These are phyloP conservation scores for Ceratorhiza oryzae-sativae DNA, from an alignment of 1,284 basidiomycete genomes.

Conservation along the genomic window DNA sequence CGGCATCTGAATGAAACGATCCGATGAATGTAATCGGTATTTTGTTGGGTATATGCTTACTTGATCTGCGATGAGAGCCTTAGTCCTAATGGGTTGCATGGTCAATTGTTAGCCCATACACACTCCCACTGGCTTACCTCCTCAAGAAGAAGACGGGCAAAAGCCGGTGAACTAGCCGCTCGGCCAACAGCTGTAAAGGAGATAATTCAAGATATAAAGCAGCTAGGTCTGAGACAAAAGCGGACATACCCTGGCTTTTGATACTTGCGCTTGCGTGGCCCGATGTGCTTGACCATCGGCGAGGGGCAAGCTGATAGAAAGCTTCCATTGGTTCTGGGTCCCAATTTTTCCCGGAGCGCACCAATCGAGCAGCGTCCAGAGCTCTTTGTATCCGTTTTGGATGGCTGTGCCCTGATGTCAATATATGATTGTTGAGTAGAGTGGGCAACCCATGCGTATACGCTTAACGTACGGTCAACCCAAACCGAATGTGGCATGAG, in stretches of 20 bases:
- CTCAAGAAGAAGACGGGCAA: constrained; percentile 79
- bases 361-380: constrained; percentile 86
- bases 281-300: constrained; percentile 63
- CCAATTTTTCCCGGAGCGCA: constrained; percentile 75
- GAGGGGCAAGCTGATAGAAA: constrained; percentile 69
- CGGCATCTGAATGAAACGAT: constrained; percentile 63
- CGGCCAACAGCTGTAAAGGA: constrained; percentile 47
- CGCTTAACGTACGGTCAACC: constrained; percentile 60
- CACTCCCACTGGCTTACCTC: constrained; percentile 56
- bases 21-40: constrained; percentile 33
- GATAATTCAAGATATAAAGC: neutral
- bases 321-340: constrained; percentile 70
- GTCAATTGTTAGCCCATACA: neutral
- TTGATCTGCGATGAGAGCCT: constrained; percentile 78
- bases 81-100: constrained; percentile 62
- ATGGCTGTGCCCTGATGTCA: constrained; percentile 73
- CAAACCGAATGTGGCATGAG: constrained; percentile 68
- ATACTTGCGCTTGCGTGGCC: constrained; percentile 67
- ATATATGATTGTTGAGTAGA: neutral
- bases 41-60: constrained; percentile 48
- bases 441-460: neutral
- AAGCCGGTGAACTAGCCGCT: constrained; percentile 63
- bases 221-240: neutral
- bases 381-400: constrained; percentile 83
- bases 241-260: constrained; percentile 60